A percentile compares a stretch with the other conserved stretches of the same genome.
These are phyloP conservation scores for Vickermania spadyakhi DNA, from an alignment of 208 protist species.

Conservation along the genomic window DNA sequence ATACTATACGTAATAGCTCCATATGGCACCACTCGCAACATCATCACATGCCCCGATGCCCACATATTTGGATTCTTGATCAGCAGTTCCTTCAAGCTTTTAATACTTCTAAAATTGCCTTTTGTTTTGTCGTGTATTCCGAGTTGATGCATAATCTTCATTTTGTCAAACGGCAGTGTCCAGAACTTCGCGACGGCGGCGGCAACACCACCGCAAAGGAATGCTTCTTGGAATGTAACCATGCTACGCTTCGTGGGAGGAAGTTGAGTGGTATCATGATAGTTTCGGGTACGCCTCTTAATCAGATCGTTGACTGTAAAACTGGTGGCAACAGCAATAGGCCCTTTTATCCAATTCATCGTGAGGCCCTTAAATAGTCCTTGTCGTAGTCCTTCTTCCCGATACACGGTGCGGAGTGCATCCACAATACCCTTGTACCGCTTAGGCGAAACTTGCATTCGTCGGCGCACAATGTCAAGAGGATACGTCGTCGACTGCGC, in stretches of 20 bases:
- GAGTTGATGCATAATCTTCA: constrained; percentile 94
- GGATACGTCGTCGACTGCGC: constrained; percentile 92
- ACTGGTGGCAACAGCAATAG: constrained; percentile 78
- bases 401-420: constrained; percentile 51
- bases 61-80: constrained; percentile 71
- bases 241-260: constrained; percentile 25
- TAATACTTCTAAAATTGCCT: constrained; percentile 17
- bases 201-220: constrained; percentile 85
- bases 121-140: constrained; percentile 27
- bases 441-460: constrained; percentile 84
- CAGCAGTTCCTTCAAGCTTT: constrained; percentile 38
- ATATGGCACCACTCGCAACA: constrained; percentile 91
- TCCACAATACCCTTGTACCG: constrained; percentile 65
- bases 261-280: constrained; percentile 49
- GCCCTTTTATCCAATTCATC: constrained; percentile 94
- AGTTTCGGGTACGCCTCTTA: constrained; percentile 61
- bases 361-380: constrained; percentile 87
- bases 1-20: constrained; percentile 88
- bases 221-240: constrained; percentile 62
- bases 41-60: constrained; percentile 83
- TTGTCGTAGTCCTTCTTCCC: constrained; percentile 64
- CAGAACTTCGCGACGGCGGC: constrained; percentile 85
- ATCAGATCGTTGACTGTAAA: constrained; percentile 91
- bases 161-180: constrained; percentile 85
- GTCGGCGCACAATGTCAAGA: constrained; percentile 89